phyloP scores from a whole-genome alignment of 495 filamentous ascomycete species.

The Halenospora varia region DNA sequence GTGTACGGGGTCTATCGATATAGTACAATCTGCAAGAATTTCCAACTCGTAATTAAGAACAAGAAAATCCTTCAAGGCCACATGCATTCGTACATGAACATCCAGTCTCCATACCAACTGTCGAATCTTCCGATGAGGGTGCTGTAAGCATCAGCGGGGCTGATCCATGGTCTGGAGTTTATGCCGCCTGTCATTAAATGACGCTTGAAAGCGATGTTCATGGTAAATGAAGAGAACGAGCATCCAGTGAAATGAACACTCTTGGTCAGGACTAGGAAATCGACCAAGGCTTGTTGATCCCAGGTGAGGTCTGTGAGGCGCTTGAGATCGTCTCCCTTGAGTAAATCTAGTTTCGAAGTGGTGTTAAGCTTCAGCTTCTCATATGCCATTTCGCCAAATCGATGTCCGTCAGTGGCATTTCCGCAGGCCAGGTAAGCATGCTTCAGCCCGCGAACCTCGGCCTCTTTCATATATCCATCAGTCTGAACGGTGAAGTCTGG shows the following conservation, averaged over 20 bases:
- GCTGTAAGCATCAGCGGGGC: conserved; percentile 15
- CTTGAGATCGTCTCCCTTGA: conserved; percentile 13
- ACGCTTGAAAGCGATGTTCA: conserved; percentile 23
- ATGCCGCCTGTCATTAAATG: conserved; percentile 23
- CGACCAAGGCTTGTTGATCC: conserved; percentile 23
- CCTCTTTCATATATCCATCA: conserved; percentile 13
- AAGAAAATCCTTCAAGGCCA: too few species aligned
- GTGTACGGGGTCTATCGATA: too few species aligned
- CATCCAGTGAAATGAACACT: conserved; percentile 22
- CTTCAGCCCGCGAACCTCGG: neutral
- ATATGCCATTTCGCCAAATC: conserved; percentile 11
- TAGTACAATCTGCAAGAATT: too few species aligned
- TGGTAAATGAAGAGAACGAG: conserved; percentile 23
- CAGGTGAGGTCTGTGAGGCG: conserved; percentile 8
- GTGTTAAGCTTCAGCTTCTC: conserved; percentile 10
- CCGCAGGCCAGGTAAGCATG: conserved; percentile 22
- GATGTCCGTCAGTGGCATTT: conserved; percentile 6
- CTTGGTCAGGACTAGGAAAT: conserved; percentile 22
- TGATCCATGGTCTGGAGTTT: conserved; percentile 16
- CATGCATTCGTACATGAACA: conserved; percentile 27
- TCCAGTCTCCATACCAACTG: conserved; percentile 23
- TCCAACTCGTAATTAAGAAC: too few species aligned
- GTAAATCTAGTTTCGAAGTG: conserved; percentile 19
- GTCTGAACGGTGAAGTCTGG: conserved; percentile 17
- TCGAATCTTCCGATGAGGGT: conserved; percentile 21